These are phyloP conservation scores for Vanderwaltozyma tropicalis DNA, from an alignment of 805 yeast genomes.

Conservation along the genomic window DNA sequence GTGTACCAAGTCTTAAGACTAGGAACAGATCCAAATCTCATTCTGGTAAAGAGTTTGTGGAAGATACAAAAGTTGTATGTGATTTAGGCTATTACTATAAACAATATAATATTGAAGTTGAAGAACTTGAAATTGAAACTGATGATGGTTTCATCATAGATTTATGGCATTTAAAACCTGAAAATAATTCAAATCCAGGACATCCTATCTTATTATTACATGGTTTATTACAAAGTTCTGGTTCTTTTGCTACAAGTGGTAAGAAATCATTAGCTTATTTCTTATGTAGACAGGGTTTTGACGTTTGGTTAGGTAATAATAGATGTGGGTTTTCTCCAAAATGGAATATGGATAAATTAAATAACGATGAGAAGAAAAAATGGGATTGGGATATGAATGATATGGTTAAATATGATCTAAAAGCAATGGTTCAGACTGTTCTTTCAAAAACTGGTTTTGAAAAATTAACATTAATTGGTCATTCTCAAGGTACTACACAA, in stretches of 20 bases:
- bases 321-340: conserved; percentile 74
- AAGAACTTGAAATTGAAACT: conserved; percentile 52
- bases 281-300: conserved; percentile 48
- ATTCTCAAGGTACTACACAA: conserved; percentile 91
- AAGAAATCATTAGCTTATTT: conserved; percentile 60
- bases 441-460: conserved; percentile 29
- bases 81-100: conserved; percentile 61
- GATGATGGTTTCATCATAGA: conserved; percentile 69
- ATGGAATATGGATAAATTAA: conserved; percentile 35
- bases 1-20: not conserved
- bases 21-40: not conserved
- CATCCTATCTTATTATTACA: conserved; percentile 72
- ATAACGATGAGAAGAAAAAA: conserved; percentile 30
- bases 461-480: conserved; percentile 60
- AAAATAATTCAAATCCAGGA: conserved; percentile 16
- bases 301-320: conserved; percentile 88
- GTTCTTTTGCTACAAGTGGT: conserved; percentile 75
- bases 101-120: conserved; percentile 48
- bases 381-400: conserved; percentile 92
- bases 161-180: conserved; percentile 38
- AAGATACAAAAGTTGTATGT: conserved; percentile 32
- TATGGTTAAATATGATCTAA: conserved; percentile 68
- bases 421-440: conserved; percentile 59
- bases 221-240: conserved; percentile 81
- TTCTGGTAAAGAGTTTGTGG: conserved; percentile 9